Conservation (phyloP, 305 asterid species). For the Nicotiana rustica region DNA sequence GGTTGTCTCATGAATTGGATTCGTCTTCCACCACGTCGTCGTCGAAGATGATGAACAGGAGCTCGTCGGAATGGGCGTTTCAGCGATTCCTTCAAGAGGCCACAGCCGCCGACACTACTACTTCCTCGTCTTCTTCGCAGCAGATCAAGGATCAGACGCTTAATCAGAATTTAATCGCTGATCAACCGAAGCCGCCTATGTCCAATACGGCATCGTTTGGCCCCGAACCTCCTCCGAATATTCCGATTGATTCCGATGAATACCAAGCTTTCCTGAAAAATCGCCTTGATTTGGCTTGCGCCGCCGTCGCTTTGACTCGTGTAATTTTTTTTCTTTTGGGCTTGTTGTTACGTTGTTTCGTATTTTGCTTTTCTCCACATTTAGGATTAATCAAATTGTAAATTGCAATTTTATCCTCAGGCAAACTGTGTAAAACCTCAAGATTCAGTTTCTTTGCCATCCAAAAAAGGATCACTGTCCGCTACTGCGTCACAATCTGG, state of each 20-base stretch:
- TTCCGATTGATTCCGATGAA: conserved; percentile 54
- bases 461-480: conserved; percentile 32
- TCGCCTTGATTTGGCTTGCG: conserved; percentile 73
- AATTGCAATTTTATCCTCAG: conserved; percentile 30
- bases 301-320: conserved; percentile 76
- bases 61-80: conserved; percentile 78
- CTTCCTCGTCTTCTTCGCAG: conserved; percentile 22
- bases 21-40: conserved; percentile 34
- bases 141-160: conserved; percentile 28
- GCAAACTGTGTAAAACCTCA: conserved; percentile 35
- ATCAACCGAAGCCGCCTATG: conserved; percentile 17
- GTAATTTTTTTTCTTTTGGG: conserved; percentile 39
- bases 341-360: neutral
- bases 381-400: neutral
- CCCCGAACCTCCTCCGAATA: conserved; percentile 40
- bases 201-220: conserved; percentile 46
- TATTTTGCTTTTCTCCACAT: neutral
- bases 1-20: conserved; percentile 29
- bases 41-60: conserved; percentile 54
- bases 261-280: conserved; percentile 59
- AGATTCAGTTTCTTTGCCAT: conserved; percentile 34
- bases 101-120: conserved; percentile 31
- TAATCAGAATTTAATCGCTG: neutral
- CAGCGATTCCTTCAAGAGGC: conserved; percentile 69
- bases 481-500: conserved; percentile 33